Base-by-base conservation (phyloP, 257 asterid genomes). In the Misopates orontium region DNA sequence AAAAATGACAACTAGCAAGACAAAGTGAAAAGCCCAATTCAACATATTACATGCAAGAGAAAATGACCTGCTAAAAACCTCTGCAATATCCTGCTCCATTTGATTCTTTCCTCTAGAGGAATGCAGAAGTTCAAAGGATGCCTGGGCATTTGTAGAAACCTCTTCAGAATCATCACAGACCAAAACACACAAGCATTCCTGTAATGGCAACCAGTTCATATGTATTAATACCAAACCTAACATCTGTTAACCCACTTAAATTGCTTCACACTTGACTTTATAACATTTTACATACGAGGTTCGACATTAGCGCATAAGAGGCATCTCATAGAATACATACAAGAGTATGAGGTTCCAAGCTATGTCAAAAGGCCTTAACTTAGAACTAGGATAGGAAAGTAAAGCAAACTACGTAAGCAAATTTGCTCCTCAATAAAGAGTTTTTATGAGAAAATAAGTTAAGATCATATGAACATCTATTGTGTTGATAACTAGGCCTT, bases 131-230 rank as follows among this genome's bases (percentile, higher is more conserved):
- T 63, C 67, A 66, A 85, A 77, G 71, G 85, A 74, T 64, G 79
- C 67, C 75, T 80, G 88, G 32, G 99, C 90, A 44, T 73, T 79
- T 72, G 87, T 77, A 71, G 91, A 88, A 55, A 94, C 92, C 59
- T 90, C 97, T 61, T 77, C 93, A 55, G 70, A 78, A 73, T 88
- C 97, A 58, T 94, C 99, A 77, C 87, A 88, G 23, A 82, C 96
- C 75, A 90, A 79, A 71, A 80, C 74, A 74, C 86, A 85, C 58
- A 85, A 71, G 78, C 88, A 84, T 73, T 90, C 97, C 97, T 94
- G 84, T 84, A 76, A 71, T 45, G 45, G 59, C 54, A 68, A 74
- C 71, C 78, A 82, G 72, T 18, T 48, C 56, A 53, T 3, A 40
- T 19, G 62, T 62, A 44, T 59, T 22, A 59, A 18, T 16, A 17